Evolutionary conservation across 352 stramenopile genomes (phyloP), one percentile per base, ranked within the genome.

Genomic region (Detonula confervacea): DNA sequence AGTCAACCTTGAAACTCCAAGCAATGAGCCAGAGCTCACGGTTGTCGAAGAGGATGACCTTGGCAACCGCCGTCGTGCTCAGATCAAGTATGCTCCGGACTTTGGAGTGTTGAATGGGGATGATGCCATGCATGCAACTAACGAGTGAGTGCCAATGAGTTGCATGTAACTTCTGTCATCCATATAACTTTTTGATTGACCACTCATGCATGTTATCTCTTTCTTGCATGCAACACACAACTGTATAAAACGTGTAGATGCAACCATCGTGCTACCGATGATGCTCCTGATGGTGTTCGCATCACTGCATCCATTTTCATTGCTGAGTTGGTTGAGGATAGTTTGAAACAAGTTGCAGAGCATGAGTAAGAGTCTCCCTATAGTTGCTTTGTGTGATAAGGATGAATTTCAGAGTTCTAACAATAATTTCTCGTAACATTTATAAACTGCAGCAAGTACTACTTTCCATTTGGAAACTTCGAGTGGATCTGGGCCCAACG

Each of bases 101-200:
- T 57, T 75, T 33, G 66, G 66, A 37, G 30, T 68, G 20, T 46
- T 75, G 27, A 75, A 69, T 46, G 66, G 66, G 16, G 66, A 75
- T 56, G 66, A 66, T 42, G 52, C 54, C 30, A 69, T 68, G 66
- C 66, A 75, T 65, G 52, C 66, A 47, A 75, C 66, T n/a, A 72
- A 72, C 33, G 63, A 72, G 49, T 60, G 27, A 60, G 51, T 60
- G 6, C 18, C 7, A 12, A 37, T n/a, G n/a, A n/a, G n/a, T n/a
- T n/a, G n/a, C n/a, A n/a, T n/a, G n/a, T n/a, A n/a, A n/a, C n/a
- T n/a, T n/a, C n/a, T n/a, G n/a, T n/a, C n/a, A n/a, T n/a, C n/a
- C n/a, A n/a, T n/a, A n/a, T n/a, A n/a, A 16, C 47, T 56, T 56
- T 56, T 14, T 27, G n/a, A 22, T 56, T 56, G 22, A 37, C 30